Percentiles rank a stretch among this genome's conserved stretches.
Conservation (phyloP, 495 filamentous ascomycete genomes). For the Trichoderma asperelloides region DNA sequence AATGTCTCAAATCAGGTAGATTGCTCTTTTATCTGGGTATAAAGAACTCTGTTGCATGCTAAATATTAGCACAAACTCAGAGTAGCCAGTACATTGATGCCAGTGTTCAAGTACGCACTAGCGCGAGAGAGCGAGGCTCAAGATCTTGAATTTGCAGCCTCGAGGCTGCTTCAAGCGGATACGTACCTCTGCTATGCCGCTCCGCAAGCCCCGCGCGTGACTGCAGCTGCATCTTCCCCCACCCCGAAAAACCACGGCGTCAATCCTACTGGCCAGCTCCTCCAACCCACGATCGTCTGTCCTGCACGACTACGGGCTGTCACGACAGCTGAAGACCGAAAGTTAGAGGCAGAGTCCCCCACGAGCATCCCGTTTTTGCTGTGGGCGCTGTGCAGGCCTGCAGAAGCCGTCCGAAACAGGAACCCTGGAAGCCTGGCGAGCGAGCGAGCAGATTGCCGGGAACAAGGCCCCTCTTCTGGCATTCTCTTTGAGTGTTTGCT, state of each 20-base stretch:
- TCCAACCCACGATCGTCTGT: conserved; percentile 1
- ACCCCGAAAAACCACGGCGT: not conserved
- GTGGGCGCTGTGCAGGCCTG: not conserved
- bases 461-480: not conserved
- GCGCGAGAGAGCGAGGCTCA: too few species aligned
- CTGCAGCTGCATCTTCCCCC: not conserved
- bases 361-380: not conserved
- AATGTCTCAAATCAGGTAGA: too few species aligned
- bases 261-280: conserved; percentile 5
- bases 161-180: too few species aligned
- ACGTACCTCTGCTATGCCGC: too few species aligned
- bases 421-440: not conserved
- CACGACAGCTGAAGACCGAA: not conserved
- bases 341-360: not conserved
- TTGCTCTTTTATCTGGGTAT: too few species aligned
- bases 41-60: too few species aligned
- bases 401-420: not conserved
- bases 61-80: too few species aligned
- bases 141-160: too few species aligned
- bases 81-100: too few species aligned
- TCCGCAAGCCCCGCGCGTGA: conserved; percentile 3
- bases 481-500: not conserved
- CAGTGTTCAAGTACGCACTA: too few species aligned
- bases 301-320: conserved; percentile 2
- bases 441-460: not conserved